Evolutionary conservation across 2,329 filamentous ascomycete genomes (phyloP), one percentile per base, ranked within the genome.

Genomic region (Colletotrichum theobromicola): DNA sequence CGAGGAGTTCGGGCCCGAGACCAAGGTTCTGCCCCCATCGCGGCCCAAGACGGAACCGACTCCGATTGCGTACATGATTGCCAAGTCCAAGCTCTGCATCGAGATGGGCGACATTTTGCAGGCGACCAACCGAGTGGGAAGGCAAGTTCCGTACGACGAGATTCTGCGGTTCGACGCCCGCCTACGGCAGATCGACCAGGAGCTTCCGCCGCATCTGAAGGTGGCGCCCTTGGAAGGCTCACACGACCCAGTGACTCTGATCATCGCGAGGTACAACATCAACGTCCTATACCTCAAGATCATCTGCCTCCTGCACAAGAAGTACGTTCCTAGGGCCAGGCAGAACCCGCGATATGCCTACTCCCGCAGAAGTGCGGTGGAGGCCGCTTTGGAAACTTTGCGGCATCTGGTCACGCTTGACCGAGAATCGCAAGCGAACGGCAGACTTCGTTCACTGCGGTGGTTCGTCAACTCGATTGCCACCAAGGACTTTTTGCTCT

Each of bases 221-320:
- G 88, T 98, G 77, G 92, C 93, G 35, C 89, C 93, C 0, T 88
- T 98, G 73, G 93, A 96, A 72, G 93, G 95, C 70, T 93, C 91
- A 6, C 88, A 92, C 61, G 96, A 98, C 79, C 93, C 97, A 21
- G 92, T 97, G 82, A 94, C 95, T 30, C 90, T 97, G 74, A 93
- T 98, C 72, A 93, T 98, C 86, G 94, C 96, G 66, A 92, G 96
- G 32, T 96, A 95, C 81, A 94, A 94, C 71, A 86, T 98, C 35
- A 94, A 97, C 76, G 93, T 97, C 64, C 85, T 98, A 7, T 98
- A 95, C 81, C 92, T 97, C 77, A 98, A 98, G 84, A 94, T 95
- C 21, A 90, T 98, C 79, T 97, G 95, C 79, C 90, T 98, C 26
- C 89, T 99, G 50, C 97, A 99, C 83, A 91, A 95, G 65, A 95